Conservation (phyloP, 2,329 filamentous ascomycete genomes). For the Fusarium pseudocircinatum region DNA sequence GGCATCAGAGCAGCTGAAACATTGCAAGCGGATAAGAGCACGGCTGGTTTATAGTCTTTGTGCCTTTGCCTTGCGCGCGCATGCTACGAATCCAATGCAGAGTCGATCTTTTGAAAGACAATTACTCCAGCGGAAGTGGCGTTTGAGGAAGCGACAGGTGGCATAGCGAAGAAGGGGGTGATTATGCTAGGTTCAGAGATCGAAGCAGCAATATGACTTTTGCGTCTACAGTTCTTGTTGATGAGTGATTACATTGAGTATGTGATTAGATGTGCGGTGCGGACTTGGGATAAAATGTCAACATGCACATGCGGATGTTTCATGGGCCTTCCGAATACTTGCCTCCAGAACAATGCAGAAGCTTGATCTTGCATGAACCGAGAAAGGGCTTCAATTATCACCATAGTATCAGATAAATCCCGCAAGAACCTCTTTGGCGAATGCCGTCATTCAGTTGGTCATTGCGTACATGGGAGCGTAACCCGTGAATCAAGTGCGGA, state of each 20-base stretch:
- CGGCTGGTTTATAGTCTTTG: neutral
- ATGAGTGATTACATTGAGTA: neutral
- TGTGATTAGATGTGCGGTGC: neutral
- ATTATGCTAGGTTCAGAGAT: constrained; percentile 21
- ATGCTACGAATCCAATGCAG: constrained; percentile 13
- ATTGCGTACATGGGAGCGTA: neutral
- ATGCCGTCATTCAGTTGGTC: neutral
- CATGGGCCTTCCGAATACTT: neutral
- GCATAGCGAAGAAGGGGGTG: neutral
- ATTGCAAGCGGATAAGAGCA: constrained; percentile 10
- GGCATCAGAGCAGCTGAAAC: neutral
- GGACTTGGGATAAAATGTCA: neutral
- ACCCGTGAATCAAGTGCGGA: neutral
- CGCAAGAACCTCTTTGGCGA: neutral
- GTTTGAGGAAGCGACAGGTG: neutral
- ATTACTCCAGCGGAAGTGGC: neutral
- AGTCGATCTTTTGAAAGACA: constrained; percentile 15
- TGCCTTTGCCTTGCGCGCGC: neutral
- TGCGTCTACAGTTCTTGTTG: neutral
- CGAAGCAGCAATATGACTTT: neutral
- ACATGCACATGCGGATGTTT: neutral
- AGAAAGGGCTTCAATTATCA: neutral
- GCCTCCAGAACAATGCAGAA: neutral
- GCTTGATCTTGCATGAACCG: neutral
- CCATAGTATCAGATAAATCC: neutral